phyloP scores from a whole-genome alignment of 352 stramenopile species.

The Pythium rhizo-oryzae region DNA sequence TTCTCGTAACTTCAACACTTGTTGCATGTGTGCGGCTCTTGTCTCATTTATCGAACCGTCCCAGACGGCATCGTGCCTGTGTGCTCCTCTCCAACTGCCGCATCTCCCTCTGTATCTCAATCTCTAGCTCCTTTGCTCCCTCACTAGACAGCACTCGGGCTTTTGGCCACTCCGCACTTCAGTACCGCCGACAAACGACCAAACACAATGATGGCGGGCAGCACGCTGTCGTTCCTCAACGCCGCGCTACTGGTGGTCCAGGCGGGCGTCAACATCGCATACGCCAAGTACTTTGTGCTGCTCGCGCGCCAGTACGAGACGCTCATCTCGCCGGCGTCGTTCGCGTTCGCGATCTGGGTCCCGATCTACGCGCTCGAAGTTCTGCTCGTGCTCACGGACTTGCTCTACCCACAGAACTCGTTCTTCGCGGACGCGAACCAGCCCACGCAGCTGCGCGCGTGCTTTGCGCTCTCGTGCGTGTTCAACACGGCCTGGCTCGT shows the following conservation, averaged over 20 bases:
- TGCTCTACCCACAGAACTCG: slow-evolving; percentile 65
- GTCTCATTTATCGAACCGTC: slow-evolving; percentile 9
- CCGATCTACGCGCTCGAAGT: slow-evolving; percentile 69
- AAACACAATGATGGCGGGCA: slow-evolving; percentile 44
- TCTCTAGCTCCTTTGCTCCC: not conserved
- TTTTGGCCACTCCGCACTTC: slow-evolving; percentile 10
- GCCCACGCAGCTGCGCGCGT: slow-evolving; percentile 59
- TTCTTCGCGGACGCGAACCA: slow-evolving; percentile 76
- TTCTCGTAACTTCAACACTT: slow-evolving; percentile 19
- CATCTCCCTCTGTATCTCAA: not conserved
- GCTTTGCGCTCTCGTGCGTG: slow-evolving; percentile 67
- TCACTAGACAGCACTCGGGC: not conserved
- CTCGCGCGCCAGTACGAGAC: slow-evolving; percentile 67
- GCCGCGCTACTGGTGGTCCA: slow-evolving; percentile 61
- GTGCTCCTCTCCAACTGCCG: slow-evolving; percentile 10
- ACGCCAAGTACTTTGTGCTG: slow-evolving; percentile 55
- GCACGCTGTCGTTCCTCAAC: slow-evolving; percentile 60
- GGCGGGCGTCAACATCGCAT: slow-evolving; percentile 65
- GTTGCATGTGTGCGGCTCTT: not conserved
- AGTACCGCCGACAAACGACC: not conserved
- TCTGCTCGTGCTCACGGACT: slow-evolving; percentile 61
- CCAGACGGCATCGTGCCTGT: slow-evolving; percentile 1
- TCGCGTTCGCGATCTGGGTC: slow-evolving; percentile 67
- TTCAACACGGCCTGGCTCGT: slow-evolving; percentile 72
- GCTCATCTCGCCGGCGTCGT: slow-evolving; percentile 68